Base-by-base conservation (phyloP, 176 grass and related monocot species). In the Puya raimondii region DNA sequence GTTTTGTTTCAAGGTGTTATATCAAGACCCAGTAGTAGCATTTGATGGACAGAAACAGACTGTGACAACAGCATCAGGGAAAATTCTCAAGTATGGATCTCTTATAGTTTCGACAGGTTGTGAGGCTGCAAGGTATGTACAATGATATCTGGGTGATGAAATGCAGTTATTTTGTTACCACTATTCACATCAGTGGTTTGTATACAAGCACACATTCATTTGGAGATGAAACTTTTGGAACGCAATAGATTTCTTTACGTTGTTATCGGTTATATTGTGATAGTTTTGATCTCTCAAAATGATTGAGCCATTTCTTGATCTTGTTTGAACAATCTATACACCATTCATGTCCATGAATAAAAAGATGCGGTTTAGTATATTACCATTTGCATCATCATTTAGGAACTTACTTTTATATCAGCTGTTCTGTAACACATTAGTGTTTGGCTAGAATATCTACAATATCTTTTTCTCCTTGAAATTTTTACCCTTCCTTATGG, bases 21-120 rank as follows among this genome's bases (percentile, higher is more conserved):
- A 96, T 85, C 65, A 92, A 79, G 92, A 96, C 75, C 88, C 86
- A 83, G 92, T 85, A 68, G 81, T 80, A 74, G 86, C 78, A 66
- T 81, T 96, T 83, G 88, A 96, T 85, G 84, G 76, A 67, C 75
- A 92, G 81, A 83, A 81, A 23, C 88, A 96, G 20, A 96, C 86
- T n/a, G 72, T 96, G 71, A 88, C 83, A 65, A 87, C 92, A 64
- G 77, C 75, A 69, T 91, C 86, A 51, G 88, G 92, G 67, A 96
- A 92, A 85, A 81, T 80, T 78, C 72, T 96, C 11, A 96, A 96
- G 76, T 92, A 89, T 63, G 92, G 92, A 26, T 89, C 92, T 71
- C 88, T 92, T 76, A 89, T 96, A 80, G 81, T 96, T 85, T 89
- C 92, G 52, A 96, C 88, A 33, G 92, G 88, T 25, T 91, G 81